Evolutionary conservation across 345 rosid species (phyloP).

Genomic region (Durio zibethinus): DNA sequence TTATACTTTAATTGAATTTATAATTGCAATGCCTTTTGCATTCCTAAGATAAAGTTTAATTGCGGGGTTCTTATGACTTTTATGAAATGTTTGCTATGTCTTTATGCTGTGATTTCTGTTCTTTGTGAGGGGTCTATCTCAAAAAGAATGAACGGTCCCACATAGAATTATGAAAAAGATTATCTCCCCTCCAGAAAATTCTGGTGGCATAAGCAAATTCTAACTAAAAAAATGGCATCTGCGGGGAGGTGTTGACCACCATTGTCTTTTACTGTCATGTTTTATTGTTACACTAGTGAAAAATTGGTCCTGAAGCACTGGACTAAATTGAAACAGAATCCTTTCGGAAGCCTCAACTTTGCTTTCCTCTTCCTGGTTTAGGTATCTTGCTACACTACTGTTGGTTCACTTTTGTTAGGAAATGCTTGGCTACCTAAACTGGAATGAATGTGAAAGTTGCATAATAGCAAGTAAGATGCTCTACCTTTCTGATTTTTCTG

Average conservation of each 20-base stretch:
- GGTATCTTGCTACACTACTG: neutral
- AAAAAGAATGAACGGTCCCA: neutral
- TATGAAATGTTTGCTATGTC: neutral
- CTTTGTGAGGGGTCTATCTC: neutral
- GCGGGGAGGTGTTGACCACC: neutral
- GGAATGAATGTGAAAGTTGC: neutral
- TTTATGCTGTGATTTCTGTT: neutral
- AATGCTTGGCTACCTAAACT: neutral
- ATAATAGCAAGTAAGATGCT: neutral
- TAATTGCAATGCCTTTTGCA: neutral
- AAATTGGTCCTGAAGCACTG: neutral
- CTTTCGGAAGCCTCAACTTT: neutral
- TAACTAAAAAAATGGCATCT: neutral
- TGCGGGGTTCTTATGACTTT: neutral
- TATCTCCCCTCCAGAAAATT: neutral
- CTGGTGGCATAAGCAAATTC: neutral
- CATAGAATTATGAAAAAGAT: neutral
- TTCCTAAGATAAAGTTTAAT: neutral
- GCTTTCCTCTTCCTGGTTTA: neutral
- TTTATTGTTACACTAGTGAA: neutral
- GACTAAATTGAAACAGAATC: neutral
- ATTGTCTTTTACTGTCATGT: neutral
- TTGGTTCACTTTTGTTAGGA: neutral
- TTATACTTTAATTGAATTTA: neutral
- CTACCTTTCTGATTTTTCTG: neutral